phyloP scores from a whole-genome alignment of 805 yeast genomes.

The Maudiozyma barnettii region DNA sequence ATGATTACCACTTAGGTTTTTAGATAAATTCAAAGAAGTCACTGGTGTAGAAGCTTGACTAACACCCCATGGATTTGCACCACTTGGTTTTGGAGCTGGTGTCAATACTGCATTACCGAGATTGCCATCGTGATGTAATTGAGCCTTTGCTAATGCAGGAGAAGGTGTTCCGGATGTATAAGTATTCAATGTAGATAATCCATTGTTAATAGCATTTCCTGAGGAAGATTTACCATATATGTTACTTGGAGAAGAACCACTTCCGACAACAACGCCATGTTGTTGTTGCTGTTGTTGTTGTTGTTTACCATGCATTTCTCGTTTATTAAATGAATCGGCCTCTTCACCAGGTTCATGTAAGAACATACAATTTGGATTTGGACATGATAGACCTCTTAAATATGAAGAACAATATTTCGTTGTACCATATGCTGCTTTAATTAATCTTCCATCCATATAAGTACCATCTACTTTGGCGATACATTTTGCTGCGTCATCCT shows the following conservation, averaged over 20 bases:
- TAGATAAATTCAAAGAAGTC: conserved; percentile 16
- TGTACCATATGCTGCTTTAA: conserved; percentile 96
- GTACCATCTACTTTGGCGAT: conserved; percentile 89
- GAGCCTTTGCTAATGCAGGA: conserved; percentile 24
- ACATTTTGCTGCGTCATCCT: conserved; percentile 93
- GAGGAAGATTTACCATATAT: conserved; percentile 6
- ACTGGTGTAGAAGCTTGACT: conserved; percentile 25
- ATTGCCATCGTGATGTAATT: conserved; percentile 18
- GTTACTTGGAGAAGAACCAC: conserved; percentile 21
- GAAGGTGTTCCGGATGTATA: conserved; percentile 12
- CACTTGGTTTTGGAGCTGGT: conserved; percentile 27
- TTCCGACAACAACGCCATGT: conserved; percentile 15
- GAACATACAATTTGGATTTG: conserved; percentile 98
- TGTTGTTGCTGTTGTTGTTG: conserved; percentile 25
- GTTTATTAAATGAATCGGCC: conserved; percentile 88
- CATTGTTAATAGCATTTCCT: conserved; percentile 5
- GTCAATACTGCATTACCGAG: conserved; percentile 21
- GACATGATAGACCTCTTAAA: conserved; percentile 89
- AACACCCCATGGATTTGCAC: conserved; percentile 30
- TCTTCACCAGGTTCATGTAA: conserved; percentile 99
- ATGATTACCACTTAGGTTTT: conserved; percentile 14
- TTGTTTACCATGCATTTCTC: conserved; percentile 31
- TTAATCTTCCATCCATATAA: conserved; percentile 77
- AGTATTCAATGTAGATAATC: conserved; percentile 1
- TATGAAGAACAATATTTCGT: conserved; percentile 97